Evolutionary conservation across 371 early-diverging fungal species (phyloP), one percentile per base, ranked within the genome.

Genomic region (Rhizopus sp.): DNA sequence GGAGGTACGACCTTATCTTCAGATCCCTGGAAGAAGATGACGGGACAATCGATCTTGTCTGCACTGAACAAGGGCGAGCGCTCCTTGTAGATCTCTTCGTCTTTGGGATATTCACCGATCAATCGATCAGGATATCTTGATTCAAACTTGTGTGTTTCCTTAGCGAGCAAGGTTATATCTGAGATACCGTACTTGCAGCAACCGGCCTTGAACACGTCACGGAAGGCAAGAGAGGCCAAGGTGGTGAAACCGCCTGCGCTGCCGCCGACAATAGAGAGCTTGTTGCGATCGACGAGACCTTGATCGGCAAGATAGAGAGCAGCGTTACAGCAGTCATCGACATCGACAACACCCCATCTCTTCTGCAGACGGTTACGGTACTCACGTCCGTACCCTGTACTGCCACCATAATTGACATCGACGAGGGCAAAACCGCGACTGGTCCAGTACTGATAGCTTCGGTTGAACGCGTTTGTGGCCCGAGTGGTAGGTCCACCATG

Each of bases 141-240:
- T 68, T 92, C 92, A 63, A 92, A 90, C 66, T 89, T 92, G 73
- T 90, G 91, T 1, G 90, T 89, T 53, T 88, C 85, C 64, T 84
- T 77, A 40, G 83, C 83, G 58, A 90, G 59, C 3, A 80, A 68
- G 32, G 81, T 79, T 35, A 92, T 72, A 55, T 89, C 88, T 0
- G 87, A 88, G 42, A 90, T 83, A 37, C 90, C 92, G 53, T 84
- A 89, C 12, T 73, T 72, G 44, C 81, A 82, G 39, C 85, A 83
- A 7, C 88, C 90, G 2, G 86, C 88, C 40, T 81, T 81, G 72
- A 90, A 90, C 13, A 89, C 89, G n/a, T 85, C 73, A 7, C 84
- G 78, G 76, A 90, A 89, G 12, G 90, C 85, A 37, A 88, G 50
- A 45, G 82, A 73, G 2, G 89, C 86, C 63, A 89, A 67, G 0